These are phyloP conservation scores for Pythium myriotylum DNA, from an alignment of 352 stramenopile species.

Conservation along the genomic window DNA sequence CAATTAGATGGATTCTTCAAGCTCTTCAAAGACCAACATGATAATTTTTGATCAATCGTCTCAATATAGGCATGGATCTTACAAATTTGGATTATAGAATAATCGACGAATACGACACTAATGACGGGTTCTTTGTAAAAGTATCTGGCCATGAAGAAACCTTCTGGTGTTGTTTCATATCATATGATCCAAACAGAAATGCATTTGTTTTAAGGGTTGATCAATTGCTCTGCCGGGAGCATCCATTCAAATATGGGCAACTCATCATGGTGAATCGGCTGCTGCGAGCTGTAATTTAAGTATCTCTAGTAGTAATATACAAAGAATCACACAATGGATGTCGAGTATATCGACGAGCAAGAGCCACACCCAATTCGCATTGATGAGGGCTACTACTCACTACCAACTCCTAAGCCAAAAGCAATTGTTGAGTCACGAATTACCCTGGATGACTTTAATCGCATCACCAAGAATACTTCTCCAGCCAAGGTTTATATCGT, in stretches of 20 bases:
- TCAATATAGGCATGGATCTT: constrained; percentile 24
- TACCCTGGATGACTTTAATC: constrained; percentile 21
- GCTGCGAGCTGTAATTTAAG: no score
- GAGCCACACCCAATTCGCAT: no score
- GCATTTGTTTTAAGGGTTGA: constrained; percentile 18
- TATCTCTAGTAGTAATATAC: constrained; percentile 2
- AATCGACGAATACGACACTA: constrained; percentile 20
- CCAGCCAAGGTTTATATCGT: constrained; percentile 19
- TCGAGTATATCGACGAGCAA: no score
- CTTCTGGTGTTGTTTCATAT: constrained; percentile 22
- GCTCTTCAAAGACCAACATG: constrained; percentile 20
- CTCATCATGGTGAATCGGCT: constrained; percentile 19
- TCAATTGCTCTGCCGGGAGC: constrained; percentile 20
- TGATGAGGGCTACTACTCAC: constrained; percentile 7
- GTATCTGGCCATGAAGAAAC: constrained; percentile 17
- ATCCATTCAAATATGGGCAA: constrained; percentile 22
- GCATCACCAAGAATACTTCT: constrained; percentile 22
- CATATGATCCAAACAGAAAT: constrained; percentile 20
- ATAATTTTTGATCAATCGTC: constrained; percentile 21
- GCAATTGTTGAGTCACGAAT: constrained; percentile 9
- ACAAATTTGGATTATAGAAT: constrained; percentile 22
- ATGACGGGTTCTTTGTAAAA: constrained; percentile 23
- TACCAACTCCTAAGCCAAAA: constrained; percentile 17
- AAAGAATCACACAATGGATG: background rate
- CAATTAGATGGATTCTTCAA: no score